phyloP scores from a whole-genome alignment of 2,329 filamentous ascomycete species.

The Fusarium chlamydosporum region DNA sequence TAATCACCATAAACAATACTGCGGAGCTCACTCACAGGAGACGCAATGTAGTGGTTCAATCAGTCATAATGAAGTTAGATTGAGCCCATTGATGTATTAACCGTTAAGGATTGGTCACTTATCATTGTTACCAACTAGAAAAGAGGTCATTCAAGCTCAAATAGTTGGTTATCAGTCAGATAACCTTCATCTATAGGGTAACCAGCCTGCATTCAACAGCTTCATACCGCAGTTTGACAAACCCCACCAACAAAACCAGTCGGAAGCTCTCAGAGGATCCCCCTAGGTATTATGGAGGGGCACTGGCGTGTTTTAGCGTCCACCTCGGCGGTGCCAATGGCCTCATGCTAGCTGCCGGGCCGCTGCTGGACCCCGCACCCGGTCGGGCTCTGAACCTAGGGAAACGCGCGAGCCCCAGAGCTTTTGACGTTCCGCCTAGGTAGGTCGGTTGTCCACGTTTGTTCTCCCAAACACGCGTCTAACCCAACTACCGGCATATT shows the following conservation, averaged over 20 bases:
- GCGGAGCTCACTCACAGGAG: neutral
- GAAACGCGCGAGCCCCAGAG: constrained; percentile 29
- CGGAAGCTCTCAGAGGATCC: constrained; percentile 18
- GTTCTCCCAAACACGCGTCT: constrained; percentile 32
- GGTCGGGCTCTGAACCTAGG: constrained; percentile 11
- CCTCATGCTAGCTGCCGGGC: constrained; percentile 39
- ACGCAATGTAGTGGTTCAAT: neutral
- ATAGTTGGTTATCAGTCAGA: too few species aligned
- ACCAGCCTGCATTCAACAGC: neutral
- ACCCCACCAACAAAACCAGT: constrained; percentile 23
- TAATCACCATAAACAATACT: too few species aligned
- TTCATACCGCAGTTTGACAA: constrained; percentile 13
- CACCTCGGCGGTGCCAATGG: constrained; percentile 34
- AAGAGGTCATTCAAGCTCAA: neutral
- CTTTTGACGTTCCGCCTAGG: constrained; percentile 14
- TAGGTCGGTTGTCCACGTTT: neutral
- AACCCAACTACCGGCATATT: neutral
- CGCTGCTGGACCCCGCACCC: constrained; percentile 43
- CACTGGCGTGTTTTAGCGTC: constrained; percentile 42
- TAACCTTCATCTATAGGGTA: neutral
- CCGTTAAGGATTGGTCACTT: too few species aligned
- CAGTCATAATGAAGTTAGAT: neutral
- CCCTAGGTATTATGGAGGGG: constrained; percentile 17
- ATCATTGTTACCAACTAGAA: neutral
- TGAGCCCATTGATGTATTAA: too few species aligned